Evolutionary conservation across 805 yeast genomes (phyloP).

Genomic region (Pichia scutulata): DNA sequence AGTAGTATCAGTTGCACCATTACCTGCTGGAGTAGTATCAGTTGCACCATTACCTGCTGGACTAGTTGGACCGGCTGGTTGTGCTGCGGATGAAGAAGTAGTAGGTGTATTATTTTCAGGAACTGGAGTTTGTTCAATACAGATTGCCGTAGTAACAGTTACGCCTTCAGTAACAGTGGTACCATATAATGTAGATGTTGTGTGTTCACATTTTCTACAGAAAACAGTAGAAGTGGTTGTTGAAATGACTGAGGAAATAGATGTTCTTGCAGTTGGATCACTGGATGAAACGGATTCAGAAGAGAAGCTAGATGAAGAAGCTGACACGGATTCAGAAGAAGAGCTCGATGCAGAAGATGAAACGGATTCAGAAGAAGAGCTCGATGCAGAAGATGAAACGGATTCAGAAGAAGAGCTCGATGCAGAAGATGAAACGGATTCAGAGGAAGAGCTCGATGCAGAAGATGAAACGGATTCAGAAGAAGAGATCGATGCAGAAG

Average conservation of each 20-base stretch:
- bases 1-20: neutral
- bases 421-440: neutral
- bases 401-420: no score
- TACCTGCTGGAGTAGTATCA: neutral
- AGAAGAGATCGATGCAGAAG: neutral
- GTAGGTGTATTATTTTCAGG: neutral
- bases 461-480: no score
- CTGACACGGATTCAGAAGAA: no score
- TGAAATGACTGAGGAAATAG: neutral
- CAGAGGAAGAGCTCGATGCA: neutral
- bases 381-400: neutral
- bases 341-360: neutral
- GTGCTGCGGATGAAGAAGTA: neutral
- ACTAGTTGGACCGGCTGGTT: neutral
- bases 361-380: no score
- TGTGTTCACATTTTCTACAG: conserved; percentile 1
- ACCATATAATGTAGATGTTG: neutral
- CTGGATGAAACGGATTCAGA: neutral
- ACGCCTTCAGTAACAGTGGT: conserved; percentile 4
- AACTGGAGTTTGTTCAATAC: conserved; percentile 4
- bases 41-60: neutral
- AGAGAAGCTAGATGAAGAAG: no score
- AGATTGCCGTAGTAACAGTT: neutral
- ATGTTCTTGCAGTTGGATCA: neutral
- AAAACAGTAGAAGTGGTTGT: conserved; percentile 1